Base-by-base conservation (phyloP, 805 yeast species). In the Ogataea trehalophila region DNA sequence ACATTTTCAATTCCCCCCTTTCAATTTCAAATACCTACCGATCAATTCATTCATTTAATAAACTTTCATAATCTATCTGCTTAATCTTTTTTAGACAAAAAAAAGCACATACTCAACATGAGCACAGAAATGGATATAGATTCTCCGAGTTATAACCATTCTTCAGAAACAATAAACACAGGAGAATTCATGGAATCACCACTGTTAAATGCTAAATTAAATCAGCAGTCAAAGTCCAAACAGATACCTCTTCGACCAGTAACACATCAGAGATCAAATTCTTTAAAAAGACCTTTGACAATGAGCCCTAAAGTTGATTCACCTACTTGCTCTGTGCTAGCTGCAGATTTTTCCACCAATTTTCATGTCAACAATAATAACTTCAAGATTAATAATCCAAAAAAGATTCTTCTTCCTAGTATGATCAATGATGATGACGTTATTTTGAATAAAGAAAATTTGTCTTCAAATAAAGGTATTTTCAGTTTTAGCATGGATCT, bases 301-400 rank as follows among this genome's bases (percentile, higher is more conserved):
- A 37, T 50, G 41, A 62, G 71, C 44, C 64, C 72, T 13, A 65
- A 62, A 50, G 68, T 66, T 40, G 75, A 71, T 46, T 65, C 73
- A 1, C 76, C 78, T 9, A 62, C 71, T 7, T 59, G 62, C 5
- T 59, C 71, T 0, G 64, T 61, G 1, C 53, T 70, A 23, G 70
- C 71, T 5, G 72, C 69, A 29, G 72, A 69, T 46, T 58, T 70
- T 31, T 57, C 67, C 11, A 59, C 67, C 33, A 69, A 70, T 54
- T 68, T 69, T 52, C 73, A 68, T 50, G 66, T 68, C 33, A 59
- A 58, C 43, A 47, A 44, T 39, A 48, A 43, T 18, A 43, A 50
- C 23, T 47, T 48, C 44, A 51, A 51, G 20, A 29, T 43, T 36
- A 49, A 54, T 44, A 56, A 59, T 34, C 61, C 61, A 9, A 53